Percentiles rank a stretch among this genome's conserved stretches.
These are phyloP conservation scores for Cytospora paraplurivora DNA, from an alignment of 2,329 filamentous ascomycete species.

Conservation along the genomic window DNA sequence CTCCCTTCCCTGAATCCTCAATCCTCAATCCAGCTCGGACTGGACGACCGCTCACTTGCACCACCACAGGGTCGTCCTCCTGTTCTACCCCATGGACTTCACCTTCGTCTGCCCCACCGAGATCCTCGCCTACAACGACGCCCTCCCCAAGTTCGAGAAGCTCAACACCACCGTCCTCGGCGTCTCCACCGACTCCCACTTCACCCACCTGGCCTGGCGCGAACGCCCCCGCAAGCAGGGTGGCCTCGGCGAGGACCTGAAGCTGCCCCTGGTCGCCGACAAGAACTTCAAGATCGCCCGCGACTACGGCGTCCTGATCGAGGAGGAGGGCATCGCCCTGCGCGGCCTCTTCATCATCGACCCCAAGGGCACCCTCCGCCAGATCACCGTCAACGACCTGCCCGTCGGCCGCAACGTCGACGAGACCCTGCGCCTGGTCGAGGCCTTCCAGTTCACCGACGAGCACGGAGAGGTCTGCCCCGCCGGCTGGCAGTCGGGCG, in stretches of 20 bases:
- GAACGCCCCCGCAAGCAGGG: conserved; percentile 60
- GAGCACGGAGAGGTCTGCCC: conserved; percentile 77
- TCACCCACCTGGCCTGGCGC: conserved; percentile 59
- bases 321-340: conserved; percentile 64
- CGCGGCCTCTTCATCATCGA: conserved; percentile 68
- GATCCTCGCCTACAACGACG: conserved; percentile 66
- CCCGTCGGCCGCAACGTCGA: conserved; percentile 66
- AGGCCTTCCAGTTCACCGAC: conserved; percentile 81
- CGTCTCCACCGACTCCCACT: conserved; percentile 64
- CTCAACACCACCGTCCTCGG: conserved; percentile 63
- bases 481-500: conserved; percentile 51
- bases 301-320: conserved; percentile 65
- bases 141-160: conserved; percentile 59
- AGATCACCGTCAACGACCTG: conserved; percentile 68
- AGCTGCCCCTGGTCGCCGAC: conserved; percentile 64
- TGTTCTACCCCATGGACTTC: conserved; percentile 70
- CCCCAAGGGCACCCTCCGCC: conserved; percentile 60
- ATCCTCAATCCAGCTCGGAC: background rate
- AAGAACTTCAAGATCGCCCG: conserved; percentile 62
- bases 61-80: conserved; percentile 58
- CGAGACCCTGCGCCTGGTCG: conserved; percentile 65
- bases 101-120: conserved; percentile 69
- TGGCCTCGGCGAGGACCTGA: conserved; percentile 60
- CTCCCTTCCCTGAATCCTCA: background rate
- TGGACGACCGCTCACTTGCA: conserved; percentile 16